Conservation (phyloP, 129 eudicot species). For the Flaveria sonorensis region DNA sequence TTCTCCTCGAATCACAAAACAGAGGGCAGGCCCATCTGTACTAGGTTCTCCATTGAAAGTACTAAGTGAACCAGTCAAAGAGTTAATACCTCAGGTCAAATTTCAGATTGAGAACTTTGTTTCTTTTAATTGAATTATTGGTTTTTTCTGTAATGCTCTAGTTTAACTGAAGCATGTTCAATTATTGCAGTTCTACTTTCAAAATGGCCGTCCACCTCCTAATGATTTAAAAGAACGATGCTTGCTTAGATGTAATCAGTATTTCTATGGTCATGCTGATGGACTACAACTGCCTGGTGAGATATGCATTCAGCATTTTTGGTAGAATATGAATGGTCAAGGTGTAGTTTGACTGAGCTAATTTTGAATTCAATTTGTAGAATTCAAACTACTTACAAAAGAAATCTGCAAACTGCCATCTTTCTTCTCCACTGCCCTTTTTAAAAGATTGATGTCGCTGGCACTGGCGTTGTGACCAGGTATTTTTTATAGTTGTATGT, state of each 20-base stretch:
- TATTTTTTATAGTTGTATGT: constrained; percentile 23
- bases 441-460: constrained; percentile 64
- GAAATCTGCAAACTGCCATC: constrained; percentile 92
- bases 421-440: constrained; percentile 79
- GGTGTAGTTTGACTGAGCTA: constrained; percentile 14
- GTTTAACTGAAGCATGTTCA: constrained; percentile 24
- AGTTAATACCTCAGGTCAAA: constrained; percentile 56
- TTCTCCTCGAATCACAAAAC: constrained; percentile 77
- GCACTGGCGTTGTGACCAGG: constrained; percentile 83
- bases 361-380: constrained; percentile 40
- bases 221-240: constrained; percentile 82
- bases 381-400: constrained; percentile 83
- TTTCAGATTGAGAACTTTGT: background rate
- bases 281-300: constrained; percentile 83
- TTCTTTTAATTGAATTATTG: constrained; percentile 5
- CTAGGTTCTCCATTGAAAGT: constrained; percentile 73
- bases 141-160: background rate
- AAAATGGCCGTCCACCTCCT: constrained; percentile 89
- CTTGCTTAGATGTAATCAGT: constrained; percentile 71
- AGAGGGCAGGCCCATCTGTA: constrained; percentile 72
- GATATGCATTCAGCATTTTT: constrained; percentile 18
- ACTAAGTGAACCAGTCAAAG: constrained; percentile 70
- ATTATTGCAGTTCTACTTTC: constrained; percentile 76
- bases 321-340: constrained; percentile 3
- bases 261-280: constrained; percentile 77